Conservation (phyloP, 352 stramenopile species). For the Salisapilia sapeloensis region DNA sequence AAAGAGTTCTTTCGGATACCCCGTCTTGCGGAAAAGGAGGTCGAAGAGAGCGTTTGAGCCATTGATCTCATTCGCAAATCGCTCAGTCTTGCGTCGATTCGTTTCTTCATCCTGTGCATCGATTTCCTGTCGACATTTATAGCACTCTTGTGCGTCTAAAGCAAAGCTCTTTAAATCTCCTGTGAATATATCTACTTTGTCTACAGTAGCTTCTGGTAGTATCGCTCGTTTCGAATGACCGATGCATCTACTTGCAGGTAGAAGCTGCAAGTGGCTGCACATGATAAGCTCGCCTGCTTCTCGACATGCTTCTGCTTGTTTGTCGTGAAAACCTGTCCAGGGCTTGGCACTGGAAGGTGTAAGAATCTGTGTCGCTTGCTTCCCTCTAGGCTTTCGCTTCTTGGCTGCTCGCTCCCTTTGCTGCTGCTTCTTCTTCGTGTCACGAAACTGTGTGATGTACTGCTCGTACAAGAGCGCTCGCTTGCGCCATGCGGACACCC, state of each 20-base stretch:
- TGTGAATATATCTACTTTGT: conserved; percentile 31
- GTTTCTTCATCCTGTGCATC: conserved; percentile 27
- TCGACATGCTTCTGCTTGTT: conserved; percentile 7
- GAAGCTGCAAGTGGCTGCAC: conserved; percentile 37
- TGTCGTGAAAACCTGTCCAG: conserved; percentile 6
- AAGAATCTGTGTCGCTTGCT: conserved; percentile 1
- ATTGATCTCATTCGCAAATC: conserved; percentile 50
- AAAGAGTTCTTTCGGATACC: conserved; percentile 65
- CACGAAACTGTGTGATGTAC: conserved; percentile 50
- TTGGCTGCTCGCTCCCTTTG: conserved; percentile 12
- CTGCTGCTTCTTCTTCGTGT: conserved; percentile 47
- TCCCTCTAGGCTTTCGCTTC: conserved; percentile 9
- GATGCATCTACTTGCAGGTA: conserved; percentile 38
- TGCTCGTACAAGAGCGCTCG: conserved; percentile 56
- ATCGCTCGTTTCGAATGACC: conserved; percentile 36
- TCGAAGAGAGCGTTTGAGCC: conserved; percentile 48
- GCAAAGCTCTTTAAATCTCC: conserved; percentile 37
- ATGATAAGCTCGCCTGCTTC: conserved; percentile 40
- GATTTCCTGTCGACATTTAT: conserved; percentile 31
- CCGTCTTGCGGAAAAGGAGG: conserved; percentile 57
- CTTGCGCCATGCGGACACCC: conserved; percentile 57
- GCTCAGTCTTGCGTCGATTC: conserved; percentile 25
- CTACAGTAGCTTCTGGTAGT: conserved; percentile 21
- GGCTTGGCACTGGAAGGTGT: too few species aligned
- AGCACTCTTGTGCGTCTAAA: conserved; percentile 31